phyloP scores from a whole-genome alignment of 768 basidiomycete genomes.

The Chalciporus piperatus region DNA sequence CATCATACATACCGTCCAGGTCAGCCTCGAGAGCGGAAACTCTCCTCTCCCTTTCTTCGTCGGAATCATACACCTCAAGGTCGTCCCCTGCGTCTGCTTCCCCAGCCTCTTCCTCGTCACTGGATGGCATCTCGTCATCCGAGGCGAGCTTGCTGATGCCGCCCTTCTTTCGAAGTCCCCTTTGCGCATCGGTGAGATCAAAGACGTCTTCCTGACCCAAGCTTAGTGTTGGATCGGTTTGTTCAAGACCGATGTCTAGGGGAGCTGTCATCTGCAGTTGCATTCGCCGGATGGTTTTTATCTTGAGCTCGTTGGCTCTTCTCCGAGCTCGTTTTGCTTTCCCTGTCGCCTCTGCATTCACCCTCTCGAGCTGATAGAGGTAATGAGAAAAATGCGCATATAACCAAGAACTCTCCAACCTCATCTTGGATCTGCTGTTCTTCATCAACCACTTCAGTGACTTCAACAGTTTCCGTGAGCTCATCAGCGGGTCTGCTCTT shows the following conservation, averaged over 20 bases:
- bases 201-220: slow-evolving; percentile 85
- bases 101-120: slow-evolving; percentile 43
- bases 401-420: slow-evolving; percentile 38
- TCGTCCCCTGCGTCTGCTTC: slow-evolving; percentile 27
- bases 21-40: slow-evolving; percentile 72
- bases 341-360: slow-evolving; percentile 72
- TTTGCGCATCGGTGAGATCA: slow-evolving; percentile 68
- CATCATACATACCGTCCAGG: slow-evolving; percentile 84
- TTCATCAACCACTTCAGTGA: slow-evolving; percentile 73
- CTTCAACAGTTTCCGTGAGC: slow-evolving; percentile 65
- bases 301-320: slow-evolving; percentile 84
- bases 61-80: slow-evolving; percentile 52
- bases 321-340: slow-evolving; percentile 79
- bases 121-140: slow-evolving; percentile 42
- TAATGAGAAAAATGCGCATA: slow-evolving; percentile 1
- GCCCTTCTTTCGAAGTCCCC: slow-evolving; percentile 39
- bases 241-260: slow-evolving; percentile 91
- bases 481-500: slow-evolving; percentile 75
- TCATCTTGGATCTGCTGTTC: slow-evolving; percentile 89
- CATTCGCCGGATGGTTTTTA: slow-evolving; percentile 87
- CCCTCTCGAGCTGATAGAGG: slow-evolving; percentile 66
- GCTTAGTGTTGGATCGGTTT: slow-evolving; percentile 69
- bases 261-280: slow-evolving; percentile 98
- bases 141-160: slow-evolving; percentile 37
- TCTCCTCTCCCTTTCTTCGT: slow-evolving; percentile 68